Evolutionary conservation across 495 filamentous ascomycete species (phyloP).

Genomic region (Hypoxylon intermedium): DNA sequence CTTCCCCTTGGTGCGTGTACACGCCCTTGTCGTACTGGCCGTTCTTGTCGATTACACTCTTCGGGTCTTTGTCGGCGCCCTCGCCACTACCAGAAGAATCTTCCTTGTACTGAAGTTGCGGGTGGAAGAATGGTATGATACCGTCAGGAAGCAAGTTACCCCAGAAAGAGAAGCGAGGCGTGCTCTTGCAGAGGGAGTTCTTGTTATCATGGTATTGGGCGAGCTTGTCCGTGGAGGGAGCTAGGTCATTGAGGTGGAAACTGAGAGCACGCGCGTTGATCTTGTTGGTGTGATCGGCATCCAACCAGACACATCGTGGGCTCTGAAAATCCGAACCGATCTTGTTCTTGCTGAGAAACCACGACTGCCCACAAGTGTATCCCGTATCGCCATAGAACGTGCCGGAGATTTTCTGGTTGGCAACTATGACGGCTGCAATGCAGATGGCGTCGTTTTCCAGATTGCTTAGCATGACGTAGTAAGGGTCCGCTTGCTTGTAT

Average conservation of each 20-base stretch:
- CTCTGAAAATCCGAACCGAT: not conserved
- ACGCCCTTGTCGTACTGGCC: not conserved
- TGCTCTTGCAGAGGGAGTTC: constrained; percentile 12
- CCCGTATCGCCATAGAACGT: constrained; percentile 13
- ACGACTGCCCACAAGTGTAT: constrained; percentile 4
- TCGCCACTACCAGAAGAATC: not conserved
- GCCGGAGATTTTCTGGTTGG: not conserved
- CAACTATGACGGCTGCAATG: constrained; percentile 2
- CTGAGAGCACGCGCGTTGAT: constrained; percentile 63
- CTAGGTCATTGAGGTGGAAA: constrained; percentile 73
- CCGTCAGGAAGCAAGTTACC: not conserved
- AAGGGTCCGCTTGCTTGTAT: constrained; percentile 2
- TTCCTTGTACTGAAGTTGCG: constrained; percentile 8
- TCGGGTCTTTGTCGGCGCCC: constrained; percentile 1
- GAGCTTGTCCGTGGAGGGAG: constrained; percentile 58
- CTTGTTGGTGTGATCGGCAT: constrained; percentile 3
- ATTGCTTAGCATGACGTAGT: constrained; percentile 2
- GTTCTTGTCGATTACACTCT: not conserved
- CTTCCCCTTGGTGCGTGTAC: not conserved
- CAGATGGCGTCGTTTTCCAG: constrained; percentile 14
- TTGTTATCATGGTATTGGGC: constrained; percentile 7
- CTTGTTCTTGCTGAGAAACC: constrained; percentile 5
- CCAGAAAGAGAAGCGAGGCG: constrained; percentile 11
- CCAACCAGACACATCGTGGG: constrained; percentile 15
- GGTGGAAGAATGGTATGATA: constrained; percentile 14